Percentiles rank a stretch among this genome's conserved stretches.
Conservation (phyloP, 805 yeast genomes). For the Wickerhamiella allomyrinae region DNA sequence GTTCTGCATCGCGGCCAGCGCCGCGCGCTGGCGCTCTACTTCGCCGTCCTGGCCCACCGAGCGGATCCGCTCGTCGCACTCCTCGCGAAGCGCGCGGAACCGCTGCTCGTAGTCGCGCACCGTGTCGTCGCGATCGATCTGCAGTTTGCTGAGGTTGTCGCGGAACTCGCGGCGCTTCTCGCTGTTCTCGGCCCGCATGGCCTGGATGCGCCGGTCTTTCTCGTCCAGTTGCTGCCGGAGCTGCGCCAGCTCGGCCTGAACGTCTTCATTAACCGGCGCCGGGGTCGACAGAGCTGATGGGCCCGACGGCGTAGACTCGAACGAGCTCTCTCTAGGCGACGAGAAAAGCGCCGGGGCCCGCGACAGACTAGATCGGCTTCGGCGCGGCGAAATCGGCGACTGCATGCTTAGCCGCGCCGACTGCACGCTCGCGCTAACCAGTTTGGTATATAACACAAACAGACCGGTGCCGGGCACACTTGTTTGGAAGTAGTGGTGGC, state of each 20-base stretch:
- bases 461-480: constrained; percentile 54
- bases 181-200: constrained; percentile 11
- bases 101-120: background rate
- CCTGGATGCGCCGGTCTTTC: constrained; percentile 4
- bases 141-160: constrained; percentile 9
- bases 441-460: constrained; percentile 36
- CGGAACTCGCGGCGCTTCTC: constrained; percentile 23
- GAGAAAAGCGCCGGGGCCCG: background rate
- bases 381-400: constrained; percentile 10
- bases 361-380: constrained; percentile 3
- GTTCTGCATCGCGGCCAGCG: constrained; percentile 26
- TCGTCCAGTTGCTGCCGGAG: constrained; percentile 19
- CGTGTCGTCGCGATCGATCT: constrained; percentile 8
- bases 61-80: background rate
- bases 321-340: background rate
- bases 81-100: background rate
- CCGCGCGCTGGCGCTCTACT: constrained; percentile 20
- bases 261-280: constrained; percentile 21
- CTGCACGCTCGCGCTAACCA: constrained; percentile 15
- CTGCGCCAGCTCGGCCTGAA: constrained; percentile 15
- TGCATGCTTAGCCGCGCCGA: constrained; percentile 4
- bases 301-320: constrained; percentile 7
- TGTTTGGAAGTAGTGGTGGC: constrained; percentile 53
- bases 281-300: no score
- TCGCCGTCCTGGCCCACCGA: constrained; percentile 7